A percentile compares a stretch with the other conserved stretches of the same genome.
Conservation (phyloP, 2,329 filamentous ascomycete genomes). For the Colletotrichum lini region DNA sequence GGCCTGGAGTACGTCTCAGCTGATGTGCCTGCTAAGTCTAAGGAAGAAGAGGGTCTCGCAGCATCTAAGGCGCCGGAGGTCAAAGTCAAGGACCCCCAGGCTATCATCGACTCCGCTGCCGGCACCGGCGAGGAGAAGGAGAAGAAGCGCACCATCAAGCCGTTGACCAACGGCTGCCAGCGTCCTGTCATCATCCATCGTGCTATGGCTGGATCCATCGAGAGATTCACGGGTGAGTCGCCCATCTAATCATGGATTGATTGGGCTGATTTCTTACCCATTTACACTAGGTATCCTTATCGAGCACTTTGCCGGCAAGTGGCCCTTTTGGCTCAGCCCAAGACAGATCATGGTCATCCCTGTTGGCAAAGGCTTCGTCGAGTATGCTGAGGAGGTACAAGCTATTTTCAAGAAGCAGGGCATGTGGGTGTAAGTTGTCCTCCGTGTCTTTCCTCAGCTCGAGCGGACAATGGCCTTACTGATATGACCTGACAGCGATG, state of each 20-base stretch:
- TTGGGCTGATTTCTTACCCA: slow-evolving; percentile 5
- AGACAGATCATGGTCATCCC: slow-evolving; percentile 75
- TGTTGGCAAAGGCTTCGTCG: slow-evolving; percentile 79
- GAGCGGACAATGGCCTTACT: background rate
- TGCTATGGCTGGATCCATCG: slow-evolving; percentile 80
- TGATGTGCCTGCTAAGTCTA: slow-evolving; percentile 62
- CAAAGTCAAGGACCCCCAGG: slow-evolving; percentile 53
- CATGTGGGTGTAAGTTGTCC: slow-evolving; percentile 72
- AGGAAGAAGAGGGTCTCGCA: slow-evolving; percentile 49
- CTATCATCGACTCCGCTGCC: slow-evolving; percentile 49
- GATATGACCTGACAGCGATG: slow-evolving; percentile 58
- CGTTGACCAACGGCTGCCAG: slow-evolving; percentile 77
- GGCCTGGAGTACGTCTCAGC: slow-evolving; percentile 88
- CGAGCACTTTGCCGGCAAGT: slow-evolving; percentile 89
- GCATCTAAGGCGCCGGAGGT: slow-evolving; percentile 48
- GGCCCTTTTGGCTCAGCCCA: slow-evolving; percentile 92
- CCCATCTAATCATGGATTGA: too few species aligned
- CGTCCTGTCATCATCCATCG: slow-evolving; percentile 91
- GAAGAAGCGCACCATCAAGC: slow-evolving; percentile 57
- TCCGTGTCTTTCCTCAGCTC: slow-evolving; percentile 45
- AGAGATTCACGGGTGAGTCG: slow-evolving; percentile 56
- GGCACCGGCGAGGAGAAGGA: slow-evolving; percentile 61
- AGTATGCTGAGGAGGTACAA: slow-evolving; percentile 83
- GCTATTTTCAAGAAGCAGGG: slow-evolving; percentile 75
- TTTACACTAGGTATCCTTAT: slow-evolving; percentile 80